phyloP scores from a whole-genome alignment of 2,329 filamentous ascomycete species.

The Fusarium decemcellulare region DNA sequence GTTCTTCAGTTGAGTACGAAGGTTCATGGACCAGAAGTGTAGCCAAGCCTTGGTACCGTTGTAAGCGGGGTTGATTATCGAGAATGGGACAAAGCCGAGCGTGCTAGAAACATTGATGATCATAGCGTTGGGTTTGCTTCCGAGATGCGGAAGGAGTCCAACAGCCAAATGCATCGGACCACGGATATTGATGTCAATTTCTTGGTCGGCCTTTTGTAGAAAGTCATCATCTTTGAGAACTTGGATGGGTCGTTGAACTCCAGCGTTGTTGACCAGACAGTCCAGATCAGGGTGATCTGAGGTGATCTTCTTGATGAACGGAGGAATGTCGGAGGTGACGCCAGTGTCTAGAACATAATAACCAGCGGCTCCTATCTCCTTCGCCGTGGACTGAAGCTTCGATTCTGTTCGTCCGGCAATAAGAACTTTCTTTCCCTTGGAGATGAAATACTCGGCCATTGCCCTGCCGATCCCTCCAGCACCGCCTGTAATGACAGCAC shows the following conservation, averaged over 20 bases:
- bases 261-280: constrained; percentile 72
- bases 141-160: constrained; percentile 64
- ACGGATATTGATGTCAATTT: constrained; percentile 71
- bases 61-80: constrained; percentile 70
- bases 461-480: constrained; percentile 67
- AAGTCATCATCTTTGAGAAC: constrained; percentile 59
- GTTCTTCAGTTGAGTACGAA: constrained; percentile 64
- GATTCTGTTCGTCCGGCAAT: constrained; percentile 69
- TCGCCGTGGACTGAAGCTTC: constrained; percentile 60
- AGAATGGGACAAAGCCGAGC: constrained; percentile 66
- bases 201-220: constrained; percentile 66
- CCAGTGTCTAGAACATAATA: constrained; percentile 70
- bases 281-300: constrained; percentile 65
- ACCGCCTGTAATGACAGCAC: constrained; percentile 65
- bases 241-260: constrained; percentile 68
- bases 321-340: constrained; percentile 57
- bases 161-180: constrained; percentile 70
- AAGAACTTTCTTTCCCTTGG: constrained; percentile 63
- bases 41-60: constrained; percentile 72
- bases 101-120: constrained; percentile 70
- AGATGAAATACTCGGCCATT: constrained; percentile 62
- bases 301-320: constrained; percentile 61
- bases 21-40: constrained; percentile 69
- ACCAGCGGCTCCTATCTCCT: constrained; percentile 59
- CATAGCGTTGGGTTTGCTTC: constrained; percentile 54